Conservation (phyloP, 345 rosid species). For the Eucalyptus sideroxylon region DNA sequence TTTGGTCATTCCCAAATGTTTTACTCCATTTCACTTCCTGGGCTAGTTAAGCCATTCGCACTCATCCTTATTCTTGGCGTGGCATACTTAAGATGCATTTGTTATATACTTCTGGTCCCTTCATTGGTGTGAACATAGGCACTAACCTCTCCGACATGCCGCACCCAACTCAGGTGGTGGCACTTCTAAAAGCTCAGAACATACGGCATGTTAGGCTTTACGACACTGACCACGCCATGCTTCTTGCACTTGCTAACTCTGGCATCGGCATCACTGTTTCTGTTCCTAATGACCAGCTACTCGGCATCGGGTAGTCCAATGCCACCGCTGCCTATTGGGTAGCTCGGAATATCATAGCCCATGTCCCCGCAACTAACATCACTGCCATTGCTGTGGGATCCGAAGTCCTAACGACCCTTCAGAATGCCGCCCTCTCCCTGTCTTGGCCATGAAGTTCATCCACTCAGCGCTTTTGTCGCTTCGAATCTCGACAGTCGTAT, state of each 20-base stretch:
- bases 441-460: constrained; percentile 73
- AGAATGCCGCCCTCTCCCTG: constrained; percentile 69
- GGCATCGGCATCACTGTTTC: constrained; percentile 72
- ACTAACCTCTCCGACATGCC: constrained; percentile 83
- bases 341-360: constrained; percentile 61
- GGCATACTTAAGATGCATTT: background rate
- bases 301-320: constrained; percentile 92
- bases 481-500: constrained; percentile 78
- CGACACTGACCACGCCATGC: constrained; percentile 80
- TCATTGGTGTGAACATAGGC: constrained; percentile 80
- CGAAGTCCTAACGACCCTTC: constrained; percentile 1
- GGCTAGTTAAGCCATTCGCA: background rate
- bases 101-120: constrained; percentile 31
- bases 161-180: constrained; percentile 67
- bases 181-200: constrained; percentile 81
- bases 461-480: constrained; percentile 74
- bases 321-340: constrained; percentile 98
- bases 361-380: constrained; percentile 2
- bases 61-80: background rate
- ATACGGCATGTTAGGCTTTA: constrained; percentile 65
- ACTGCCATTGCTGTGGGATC: too few species aligned
- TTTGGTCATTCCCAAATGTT: background rate
- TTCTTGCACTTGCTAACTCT: constrained; percentile 74
- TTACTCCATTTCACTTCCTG: background rate
- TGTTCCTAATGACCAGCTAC: constrained; percentile 84